These are phyloP conservation scores for Ascomycota sp. DNA, from an alignment of 2,329 filamentous ascomycete genomes.

Conservation along the genomic window DNA sequence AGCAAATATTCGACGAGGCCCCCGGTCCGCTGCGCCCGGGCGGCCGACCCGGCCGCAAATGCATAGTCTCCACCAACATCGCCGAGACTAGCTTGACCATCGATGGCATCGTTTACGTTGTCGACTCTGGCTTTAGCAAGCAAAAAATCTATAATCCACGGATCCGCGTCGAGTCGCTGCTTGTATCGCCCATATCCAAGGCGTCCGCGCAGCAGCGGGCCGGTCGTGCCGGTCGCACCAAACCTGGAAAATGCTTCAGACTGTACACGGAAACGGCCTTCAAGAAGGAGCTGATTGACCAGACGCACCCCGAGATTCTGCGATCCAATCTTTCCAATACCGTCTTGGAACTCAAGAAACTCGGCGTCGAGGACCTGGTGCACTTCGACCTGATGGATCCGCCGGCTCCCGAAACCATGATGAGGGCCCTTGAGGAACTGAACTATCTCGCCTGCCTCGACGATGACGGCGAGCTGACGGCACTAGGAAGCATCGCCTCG, in stretches of 20 bases:
- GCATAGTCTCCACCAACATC: conserved; percentile 91
- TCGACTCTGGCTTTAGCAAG: conserved; percentile 98
- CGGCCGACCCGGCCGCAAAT: conserved; percentile 77
- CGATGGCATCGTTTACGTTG: conserved; percentile 95
- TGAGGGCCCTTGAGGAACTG: conserved; percentile 90
- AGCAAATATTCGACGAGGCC: conserved; percentile 83
- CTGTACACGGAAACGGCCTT: conserved; percentile 90
- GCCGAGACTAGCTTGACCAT: conserved; percentile 95
- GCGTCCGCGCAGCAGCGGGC: conserved; percentile 93
- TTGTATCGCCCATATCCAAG: conserved; percentile 97
- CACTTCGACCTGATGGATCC: conserved; percentile 99
- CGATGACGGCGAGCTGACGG: conserved; percentile 83
- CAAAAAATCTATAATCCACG: conserved; percentile 98
- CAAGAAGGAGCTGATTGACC: conserved; percentile 94
- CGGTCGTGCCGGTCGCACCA: conserved; percentile 96
- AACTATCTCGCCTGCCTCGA: conserved; percentile 95
- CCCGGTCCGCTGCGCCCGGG: conserved; percentile 52
- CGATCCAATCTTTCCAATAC: conserved; percentile 89
- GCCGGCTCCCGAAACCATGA: conserved; percentile 90
- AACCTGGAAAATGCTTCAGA: conserved; percentile 94
- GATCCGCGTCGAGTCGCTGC: conserved; percentile 83
- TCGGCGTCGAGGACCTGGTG: conserved; percentile 84
- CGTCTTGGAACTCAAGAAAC: conserved; percentile 90
- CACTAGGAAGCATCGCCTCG: conserved; percentile 68
- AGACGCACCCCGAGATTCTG: conserved; percentile 90